Conservation (phyloP, 2,329 filamentous ascomycete genomes). For the Hymenoscyphus salicellus region DNA sequence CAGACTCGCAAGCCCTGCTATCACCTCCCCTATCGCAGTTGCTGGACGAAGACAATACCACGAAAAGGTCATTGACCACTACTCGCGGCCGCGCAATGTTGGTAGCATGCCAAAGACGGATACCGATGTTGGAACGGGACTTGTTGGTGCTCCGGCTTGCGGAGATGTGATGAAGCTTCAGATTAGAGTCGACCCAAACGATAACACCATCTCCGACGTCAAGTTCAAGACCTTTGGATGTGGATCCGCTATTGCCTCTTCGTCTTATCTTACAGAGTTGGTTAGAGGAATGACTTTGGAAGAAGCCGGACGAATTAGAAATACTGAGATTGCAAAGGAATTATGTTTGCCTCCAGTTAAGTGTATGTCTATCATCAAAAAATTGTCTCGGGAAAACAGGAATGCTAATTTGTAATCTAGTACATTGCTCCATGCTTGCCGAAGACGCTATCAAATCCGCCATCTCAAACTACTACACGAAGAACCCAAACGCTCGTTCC, state of each 20-base stretch:
- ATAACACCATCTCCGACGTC: slow-evolving; percentile 86
- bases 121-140: slow-evolving; percentile 79
- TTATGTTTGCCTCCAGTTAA: slow-evolving; percentile 85
- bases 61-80: slow-evolving; percentile 68
- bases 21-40: slow-evolving; percentile 28
- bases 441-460: slow-evolving; percentile 92
- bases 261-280: slow-evolving; percentile 89
- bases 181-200: slow-evolving; percentile 85
- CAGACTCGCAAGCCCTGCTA: slow-evolving; percentile 24
- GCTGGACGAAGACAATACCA: slow-evolving; percentile 35
- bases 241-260: slow-evolving; percentile 89
- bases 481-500: slow-evolving; percentile 72
- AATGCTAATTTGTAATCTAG: slow-evolving; percentile 43
- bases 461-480: slow-evolving; percentile 86
- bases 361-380: slow-evolving; percentile 52
- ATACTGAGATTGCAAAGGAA: slow-evolving; percentile 98
- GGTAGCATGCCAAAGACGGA: slow-evolving; percentile 78
- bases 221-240: slow-evolving; percentile 99
- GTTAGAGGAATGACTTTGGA: slow-evolving; percentile 96
- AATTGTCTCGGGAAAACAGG: neutral
- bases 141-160: slow-evolving; percentile 86
- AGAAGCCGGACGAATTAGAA: slow-evolving; percentile 87
- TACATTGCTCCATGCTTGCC: slow-evolving; percentile 89
- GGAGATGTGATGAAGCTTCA: slow-evolving; percentile 94
- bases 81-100: slow-evolving; percentile 75